Conservation (phyloP, 2,329 filamentous ascomycete species). For the Endothia cerciana region DNA sequence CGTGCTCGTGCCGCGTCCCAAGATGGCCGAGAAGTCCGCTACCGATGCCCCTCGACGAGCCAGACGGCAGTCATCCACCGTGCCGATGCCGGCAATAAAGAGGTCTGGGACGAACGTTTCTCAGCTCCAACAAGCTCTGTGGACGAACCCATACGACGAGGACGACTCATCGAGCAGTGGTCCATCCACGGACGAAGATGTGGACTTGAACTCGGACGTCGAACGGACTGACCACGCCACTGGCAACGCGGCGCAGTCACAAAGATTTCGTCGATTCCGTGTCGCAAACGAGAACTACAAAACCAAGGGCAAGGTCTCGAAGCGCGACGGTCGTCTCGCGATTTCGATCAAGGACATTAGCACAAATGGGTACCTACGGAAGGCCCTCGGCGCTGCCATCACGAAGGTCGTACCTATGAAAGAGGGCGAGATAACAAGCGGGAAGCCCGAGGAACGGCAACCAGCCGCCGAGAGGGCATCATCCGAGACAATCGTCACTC, state of each 20-base stretch:
- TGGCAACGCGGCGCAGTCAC: conserved; percentile 5
- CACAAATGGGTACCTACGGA: conserved; percentile 72
- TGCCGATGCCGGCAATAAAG: conserved; percentile 29
- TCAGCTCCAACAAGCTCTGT: conserved; percentile 36
- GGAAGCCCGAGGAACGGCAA: conserved; percentile 27
- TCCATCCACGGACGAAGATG: conserved; percentile 36
- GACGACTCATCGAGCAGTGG: conserved; percentile 33
- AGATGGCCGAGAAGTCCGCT: conserved; percentile 31
- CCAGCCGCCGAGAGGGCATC: conserved; percentile 30
- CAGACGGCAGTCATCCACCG: conserved; percentile 26
- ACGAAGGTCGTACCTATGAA: conserved; percentile 53
- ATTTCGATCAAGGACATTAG: conserved; percentile 74
- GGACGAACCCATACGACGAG: conserved; percentile 28
- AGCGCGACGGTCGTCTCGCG: conserved; percentile 70
- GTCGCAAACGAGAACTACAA: conserved; percentile 67
- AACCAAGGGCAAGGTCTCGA: conserved; percentile 67
- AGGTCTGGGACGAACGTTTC: conserved; percentile 37
- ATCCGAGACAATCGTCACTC: conserved; percentile 34
- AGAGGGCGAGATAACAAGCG: conserved; percentile 39
- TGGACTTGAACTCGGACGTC: conserved; percentile 22
- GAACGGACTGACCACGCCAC: conserved; percentile 18
- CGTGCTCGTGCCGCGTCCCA: conserved; percentile 23
- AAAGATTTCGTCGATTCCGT: conserved; percentile 56
- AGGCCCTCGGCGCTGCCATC: conserved; percentile 69
- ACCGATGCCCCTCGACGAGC: conserved; percentile 32